These are phyloP conservation scores for Fusarium buharicum DNA, from an alignment of 2,329 filamentous ascomycete genomes.

Conservation along the genomic window DNA sequence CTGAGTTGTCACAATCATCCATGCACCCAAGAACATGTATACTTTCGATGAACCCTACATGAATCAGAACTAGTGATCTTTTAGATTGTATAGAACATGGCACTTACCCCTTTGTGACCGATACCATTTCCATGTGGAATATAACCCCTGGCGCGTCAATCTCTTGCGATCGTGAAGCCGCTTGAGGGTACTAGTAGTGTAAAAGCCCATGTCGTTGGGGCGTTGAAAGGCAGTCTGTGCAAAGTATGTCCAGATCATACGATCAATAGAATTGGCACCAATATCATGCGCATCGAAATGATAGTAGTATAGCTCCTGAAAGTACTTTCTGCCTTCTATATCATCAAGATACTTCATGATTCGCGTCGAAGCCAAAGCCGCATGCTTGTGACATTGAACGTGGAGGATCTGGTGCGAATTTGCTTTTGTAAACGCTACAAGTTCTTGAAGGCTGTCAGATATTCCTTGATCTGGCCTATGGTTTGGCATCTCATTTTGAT, in stretches of 20 bases:
- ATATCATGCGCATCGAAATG: slow-evolving; percentile 7
- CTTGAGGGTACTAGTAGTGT: not conserved
- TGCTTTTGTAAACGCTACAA: not conserved
- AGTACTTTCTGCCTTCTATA: not conserved
- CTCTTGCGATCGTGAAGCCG: not conserved
- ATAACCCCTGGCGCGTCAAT: not conserved
- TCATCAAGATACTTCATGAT: not conserved
- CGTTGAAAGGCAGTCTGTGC: not conserved
- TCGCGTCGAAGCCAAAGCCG: not conserved
- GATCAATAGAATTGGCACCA: not conserved
- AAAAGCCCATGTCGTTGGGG: not conserved
- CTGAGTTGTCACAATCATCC: slow-evolving; percentile 11
- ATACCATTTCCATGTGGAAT: not conserved
- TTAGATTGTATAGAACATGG: too few relatives aligned
- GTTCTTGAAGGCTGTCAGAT: not conserved
- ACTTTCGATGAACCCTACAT: too few relatives aligned
- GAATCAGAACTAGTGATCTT: too few relatives aligned
- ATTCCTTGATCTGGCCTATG: too few relatives aligned
- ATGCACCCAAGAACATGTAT: slow-evolving; percentile 10
- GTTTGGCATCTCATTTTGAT: too few relatives aligned
- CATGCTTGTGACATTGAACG: not conserved
- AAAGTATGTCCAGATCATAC: slow-evolving; percentile 9
- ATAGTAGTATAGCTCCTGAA: slow-evolving; percentile 3
- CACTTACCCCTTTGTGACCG: not conserved
- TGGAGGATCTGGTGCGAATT: not conserved